Evolutionary conservation across 2,329 filamentous ascomycete genomes (phyloP).

Genomic region (Diaporthe helianthi): DNA sequence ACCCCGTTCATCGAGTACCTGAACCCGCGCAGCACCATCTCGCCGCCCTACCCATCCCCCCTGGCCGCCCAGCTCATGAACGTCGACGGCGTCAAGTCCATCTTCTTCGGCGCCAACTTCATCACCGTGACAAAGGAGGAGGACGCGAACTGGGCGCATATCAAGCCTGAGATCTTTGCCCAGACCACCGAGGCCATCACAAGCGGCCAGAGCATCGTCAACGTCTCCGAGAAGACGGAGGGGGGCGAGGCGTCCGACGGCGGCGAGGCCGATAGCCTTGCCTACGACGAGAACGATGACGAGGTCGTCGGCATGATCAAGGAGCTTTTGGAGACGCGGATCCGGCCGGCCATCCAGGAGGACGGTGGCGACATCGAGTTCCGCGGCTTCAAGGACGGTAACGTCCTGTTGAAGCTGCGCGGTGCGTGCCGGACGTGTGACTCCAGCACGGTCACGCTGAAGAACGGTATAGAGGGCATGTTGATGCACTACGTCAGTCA

Average conservation of each 20-base stretch:
- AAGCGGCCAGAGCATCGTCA: conserved; percentile 82
- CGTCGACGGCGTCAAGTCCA: conserved; percentile 90
- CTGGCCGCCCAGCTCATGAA: conserved; percentile 90
- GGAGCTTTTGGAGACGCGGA: conserved; percentile 92
- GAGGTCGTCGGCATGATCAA: conserved; percentile 99
- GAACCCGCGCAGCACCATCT: conserved; percentile 83
- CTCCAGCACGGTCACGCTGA: conserved; percentile 93
- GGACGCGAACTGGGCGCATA: conserved; percentile 90
- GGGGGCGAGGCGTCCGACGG: conserved; percentile 46
- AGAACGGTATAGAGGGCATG: conserved; percentile 99
- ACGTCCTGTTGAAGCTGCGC: conserved; percentile 84
- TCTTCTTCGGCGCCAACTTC: conserved; percentile 95
- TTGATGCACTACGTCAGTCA: conserved; percentile 88
- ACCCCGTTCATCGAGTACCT: conserved; percentile 91
- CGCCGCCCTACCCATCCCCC: conserved; percentile 88
- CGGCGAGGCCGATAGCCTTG: conserved; percentile 71
- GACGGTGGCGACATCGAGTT: conserved; percentile 98
- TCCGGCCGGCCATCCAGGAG: conserved; percentile 94
- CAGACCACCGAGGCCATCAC: conserved; percentile 93
- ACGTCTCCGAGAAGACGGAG: conserved; percentile 67
- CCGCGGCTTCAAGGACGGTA: conserved; percentile 84
- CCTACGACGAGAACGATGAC: conserved; percentile 87
- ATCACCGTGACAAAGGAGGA: conserved; percentile 94
- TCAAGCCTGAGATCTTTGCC: conserved; percentile 94
- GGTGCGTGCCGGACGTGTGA: conserved; percentile 96